These are phyloP conservation scores for Pyrenopolyporus hunteri DNA, from an alignment of 495 filamentous ascomycete genomes.

Conservation along the genomic window DNA sequence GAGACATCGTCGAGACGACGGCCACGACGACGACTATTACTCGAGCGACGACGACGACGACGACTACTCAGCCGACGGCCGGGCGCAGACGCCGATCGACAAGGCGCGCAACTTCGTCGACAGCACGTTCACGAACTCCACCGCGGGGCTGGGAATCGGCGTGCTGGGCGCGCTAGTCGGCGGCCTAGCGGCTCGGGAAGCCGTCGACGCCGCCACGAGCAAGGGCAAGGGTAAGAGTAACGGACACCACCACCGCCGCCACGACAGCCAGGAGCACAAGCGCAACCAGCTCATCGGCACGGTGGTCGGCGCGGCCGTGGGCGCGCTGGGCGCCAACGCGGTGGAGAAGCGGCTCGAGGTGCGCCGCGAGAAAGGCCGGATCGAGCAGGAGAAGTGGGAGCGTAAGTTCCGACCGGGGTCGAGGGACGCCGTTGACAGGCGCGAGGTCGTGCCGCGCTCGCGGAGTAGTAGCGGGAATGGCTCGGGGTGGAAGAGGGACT, in stretches of 20 bases:
- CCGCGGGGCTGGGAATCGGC: constrained; percentile 49
- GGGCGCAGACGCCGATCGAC: constrained; percentile 30
- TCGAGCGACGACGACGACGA: constrained; percentile 25
- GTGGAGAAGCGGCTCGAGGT: constrained; percentile 51
- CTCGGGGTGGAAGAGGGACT: constrained; percentile 26
- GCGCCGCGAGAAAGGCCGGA: constrained; percentile 32
- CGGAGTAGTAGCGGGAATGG: constrained; percentile 15
- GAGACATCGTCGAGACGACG: constrained; percentile 14
- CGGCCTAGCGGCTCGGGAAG: constrained; percentile 51
- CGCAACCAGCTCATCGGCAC: constrained; percentile 48
- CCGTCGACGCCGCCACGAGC: constrained; percentile 38
- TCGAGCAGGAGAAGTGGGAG: constrained; percentile 43
- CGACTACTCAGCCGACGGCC: constrained; percentile 27
- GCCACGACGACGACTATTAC: constrained; percentile 24
- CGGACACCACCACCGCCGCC: constrained; percentile 12
- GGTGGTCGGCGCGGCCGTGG: constrained; percentile 53
- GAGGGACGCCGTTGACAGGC: constrained; percentile 34
- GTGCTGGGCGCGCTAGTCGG: constrained; percentile 54
- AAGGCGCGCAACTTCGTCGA: constrained; percentile 43
- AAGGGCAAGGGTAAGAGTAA: constrained; percentile 19
- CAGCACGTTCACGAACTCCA: constrained; percentile 46
- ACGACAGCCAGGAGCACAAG: constrained; percentile 17
- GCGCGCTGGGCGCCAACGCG: constrained; percentile 54
- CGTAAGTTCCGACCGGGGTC: constrained; percentile 32
- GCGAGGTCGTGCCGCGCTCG: constrained; percentile 26